Conservation (phyloP, 768 basidiomycete species). For the Boletus patriciae region DNA sequence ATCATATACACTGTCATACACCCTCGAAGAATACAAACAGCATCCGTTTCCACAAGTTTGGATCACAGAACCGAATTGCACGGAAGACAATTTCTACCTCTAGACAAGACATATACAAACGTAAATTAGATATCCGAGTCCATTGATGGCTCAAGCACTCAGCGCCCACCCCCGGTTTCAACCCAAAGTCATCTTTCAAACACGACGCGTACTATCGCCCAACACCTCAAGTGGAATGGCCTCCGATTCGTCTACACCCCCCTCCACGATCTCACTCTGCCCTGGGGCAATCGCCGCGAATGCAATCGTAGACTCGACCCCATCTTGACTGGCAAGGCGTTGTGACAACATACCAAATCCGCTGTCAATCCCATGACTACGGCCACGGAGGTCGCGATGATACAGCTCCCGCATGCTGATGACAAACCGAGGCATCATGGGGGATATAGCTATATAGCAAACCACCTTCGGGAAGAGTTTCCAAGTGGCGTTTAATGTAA, state of each 20-base stretch:
- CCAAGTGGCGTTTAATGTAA: not conserved
- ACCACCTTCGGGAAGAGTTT: not conserved
- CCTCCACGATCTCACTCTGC: not conserved
- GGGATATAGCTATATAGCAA: not conserved
- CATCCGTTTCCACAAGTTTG: too few relatives aligned
- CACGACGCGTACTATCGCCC: not conserved
- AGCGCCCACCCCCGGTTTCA: too few relatives aligned
- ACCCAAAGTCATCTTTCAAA: not conserved
- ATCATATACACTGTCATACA: too few relatives aligned
- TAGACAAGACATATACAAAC: too few relatives aligned
- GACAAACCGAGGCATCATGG: not conserved
- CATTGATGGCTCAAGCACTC: too few relatives aligned
- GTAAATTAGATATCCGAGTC: too few relatives aligned
- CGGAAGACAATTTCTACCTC: too few relatives aligned
- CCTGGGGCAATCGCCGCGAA: not conserved
- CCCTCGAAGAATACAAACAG: too few relatives aligned
- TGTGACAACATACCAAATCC: not conserved
- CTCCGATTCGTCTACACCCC: not conserved
- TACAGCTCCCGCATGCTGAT: not conserved
- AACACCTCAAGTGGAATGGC: not conserved
- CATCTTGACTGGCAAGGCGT: not conserved
- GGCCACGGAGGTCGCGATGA: not conserved
- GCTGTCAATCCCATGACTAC: not conserved
- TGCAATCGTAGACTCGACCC: not conserved
- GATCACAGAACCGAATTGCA: too few relatives aligned